Evolutionary conservation across 1,284 basidiomycete species (phyloP).

Genomic region (Irpex rosettiformis): DNA sequence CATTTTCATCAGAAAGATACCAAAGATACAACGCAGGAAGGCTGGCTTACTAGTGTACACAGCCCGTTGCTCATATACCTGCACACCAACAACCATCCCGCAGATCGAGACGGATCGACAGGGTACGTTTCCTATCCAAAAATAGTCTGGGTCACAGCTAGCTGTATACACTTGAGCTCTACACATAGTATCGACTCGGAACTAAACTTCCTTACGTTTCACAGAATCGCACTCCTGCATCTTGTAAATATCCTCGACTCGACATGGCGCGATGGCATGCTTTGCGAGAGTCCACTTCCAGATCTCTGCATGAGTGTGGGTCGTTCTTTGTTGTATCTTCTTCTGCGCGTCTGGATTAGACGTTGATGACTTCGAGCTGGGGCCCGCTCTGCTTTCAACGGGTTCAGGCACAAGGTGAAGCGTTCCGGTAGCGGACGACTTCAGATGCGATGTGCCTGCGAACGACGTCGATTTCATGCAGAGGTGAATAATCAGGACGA

Average conservation of each 20-base stretch:
- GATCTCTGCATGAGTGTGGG: conserved; percentile 20
- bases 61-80: conserved; percentile 53
- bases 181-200: not conserved
- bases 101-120: conserved; percentile 59
- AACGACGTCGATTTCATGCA: not conserved
- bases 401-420: not conserved
- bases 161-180: not conserved
- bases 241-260: conserved; percentile 52
- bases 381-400: not conserved
- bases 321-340: conserved; percentile 11
- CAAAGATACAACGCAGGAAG: conserved; percentile 1
- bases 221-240: conserved; percentile 41
- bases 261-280: conserved; percentile 59
- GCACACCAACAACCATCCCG: conserved; percentile 61
- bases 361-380: not conserved
- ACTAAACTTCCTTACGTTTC: conserved; percentile 28
- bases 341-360: not conserved
- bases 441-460: not conserved
- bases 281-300: conserved; percentile 63
- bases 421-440: not conserved
- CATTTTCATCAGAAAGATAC: conserved; percentile 5
- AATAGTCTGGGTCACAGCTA: conserved; percentile 44
- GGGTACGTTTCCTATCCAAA: conserved; percentile 68
- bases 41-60: conserved; percentile 49
- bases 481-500: not conserved